Evolutionary conservation across 1,284 basidiomycete genomes (phyloP).

Genomic region (Rhodotorula sp.): DNA sequence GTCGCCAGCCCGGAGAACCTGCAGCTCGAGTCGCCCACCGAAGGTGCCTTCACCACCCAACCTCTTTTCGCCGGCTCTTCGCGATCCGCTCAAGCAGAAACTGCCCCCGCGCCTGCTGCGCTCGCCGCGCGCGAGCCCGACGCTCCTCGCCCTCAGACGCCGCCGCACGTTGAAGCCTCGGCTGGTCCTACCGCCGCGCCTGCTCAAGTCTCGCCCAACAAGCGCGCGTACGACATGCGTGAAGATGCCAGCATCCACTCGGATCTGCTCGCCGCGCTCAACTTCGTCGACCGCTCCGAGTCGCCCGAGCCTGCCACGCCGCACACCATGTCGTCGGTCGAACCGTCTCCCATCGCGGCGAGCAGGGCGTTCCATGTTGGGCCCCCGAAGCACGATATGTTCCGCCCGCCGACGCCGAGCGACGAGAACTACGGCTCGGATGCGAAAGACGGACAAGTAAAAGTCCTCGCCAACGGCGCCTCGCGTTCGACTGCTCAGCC

Average conservation of each 20-base stretch:
- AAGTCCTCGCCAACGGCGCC: background rate
- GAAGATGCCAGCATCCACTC: constrained; percentile 31
- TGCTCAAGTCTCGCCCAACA: background rate
- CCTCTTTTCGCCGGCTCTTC: constrained; percentile 20
- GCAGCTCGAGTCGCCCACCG: constrained; percentile 2
- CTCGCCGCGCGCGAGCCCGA: no score
- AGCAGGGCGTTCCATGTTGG: constrained; percentile 19
- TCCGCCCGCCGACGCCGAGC: constrained; percentile 15
- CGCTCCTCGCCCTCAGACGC: no score
- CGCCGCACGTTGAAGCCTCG: background rate
- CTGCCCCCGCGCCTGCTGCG: no score
- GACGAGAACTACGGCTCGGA: constrained; percentile 22
- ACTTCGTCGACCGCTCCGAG: constrained; percentile 32
- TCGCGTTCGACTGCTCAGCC: no score
- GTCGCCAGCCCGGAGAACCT: constrained; percentile 24
- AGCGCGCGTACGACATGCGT: background rate
- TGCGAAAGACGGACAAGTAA: background rate
- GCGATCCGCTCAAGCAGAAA: background rate
- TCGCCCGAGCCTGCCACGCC: constrained; percentile 21
- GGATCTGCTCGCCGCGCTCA: constrained; percentile 36
- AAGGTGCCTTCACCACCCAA: constrained; percentile 5
- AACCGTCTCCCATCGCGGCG: constrained; percentile 15
- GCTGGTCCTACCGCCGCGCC: background rate
- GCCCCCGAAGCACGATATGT: constrained; percentile 19
- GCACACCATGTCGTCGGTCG: constrained; percentile 15